Conservation (phyloP, 2,329 filamentous ascomycete genomes). For the Pseudogymnoascus verrucosus region DNA sequence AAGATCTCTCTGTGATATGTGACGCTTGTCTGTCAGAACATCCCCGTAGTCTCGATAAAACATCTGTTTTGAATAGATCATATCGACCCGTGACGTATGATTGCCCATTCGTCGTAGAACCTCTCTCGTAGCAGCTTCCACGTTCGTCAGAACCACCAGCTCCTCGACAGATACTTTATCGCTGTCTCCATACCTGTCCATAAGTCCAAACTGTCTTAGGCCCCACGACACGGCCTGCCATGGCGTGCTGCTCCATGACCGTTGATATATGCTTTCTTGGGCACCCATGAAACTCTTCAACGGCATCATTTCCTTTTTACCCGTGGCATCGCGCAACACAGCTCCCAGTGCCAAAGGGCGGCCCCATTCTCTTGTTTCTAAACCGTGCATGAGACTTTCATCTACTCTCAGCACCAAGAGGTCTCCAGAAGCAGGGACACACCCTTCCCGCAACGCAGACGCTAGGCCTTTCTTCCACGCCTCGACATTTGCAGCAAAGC, state of each 20-base stretch:
- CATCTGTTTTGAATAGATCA: constrained; percentile 58
- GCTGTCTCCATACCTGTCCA: constrained; percentile 38
- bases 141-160: constrained; percentile 58
- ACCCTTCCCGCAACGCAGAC: constrained; percentile 57
- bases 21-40: constrained; percentile 40
- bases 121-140: constrained; percentile 50
- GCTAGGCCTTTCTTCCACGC: constrained; percentile 72
- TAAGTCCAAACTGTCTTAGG: constrained; percentile 58
- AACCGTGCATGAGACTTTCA: constrained; percentile 57
- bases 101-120: constrained; percentile 39
- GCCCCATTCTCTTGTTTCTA: constrained; percentile 73
- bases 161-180: constrained; percentile 52
- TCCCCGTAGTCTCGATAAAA: constrained; percentile 53
- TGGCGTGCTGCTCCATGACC: constrained; percentile 51
- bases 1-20: constrained; percentile 55
- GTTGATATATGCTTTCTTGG: constrained; percentile 66
- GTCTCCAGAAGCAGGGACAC: constrained; percentile 35
- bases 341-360: constrained; percentile 71
- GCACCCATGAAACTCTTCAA: constrained; percentile 58
- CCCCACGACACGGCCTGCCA: constrained; percentile 71
- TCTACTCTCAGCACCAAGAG: constrained; percentile 47
- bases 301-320: constrained; percentile 60
- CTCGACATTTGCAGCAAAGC: constrained; percentile 69
- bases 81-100: constrained; percentile 49
- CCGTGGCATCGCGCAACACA: constrained; percentile 68